These are phyloP conservation scores for Vitis hybrid DNA, from an alignment of 177 flowering plant genomes.

Conservation along the genomic window DNA sequence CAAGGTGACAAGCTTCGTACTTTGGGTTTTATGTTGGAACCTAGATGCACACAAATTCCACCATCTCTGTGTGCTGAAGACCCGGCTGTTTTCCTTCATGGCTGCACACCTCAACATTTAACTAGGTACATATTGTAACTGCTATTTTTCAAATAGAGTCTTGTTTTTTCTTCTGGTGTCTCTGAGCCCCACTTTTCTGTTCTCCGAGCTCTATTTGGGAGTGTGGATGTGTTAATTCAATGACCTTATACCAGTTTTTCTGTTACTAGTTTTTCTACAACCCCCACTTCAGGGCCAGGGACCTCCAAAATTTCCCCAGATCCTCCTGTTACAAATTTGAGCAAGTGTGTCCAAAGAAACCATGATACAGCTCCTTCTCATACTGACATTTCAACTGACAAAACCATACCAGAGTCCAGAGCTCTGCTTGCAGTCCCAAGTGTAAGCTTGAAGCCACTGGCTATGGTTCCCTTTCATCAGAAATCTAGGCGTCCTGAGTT, in stretches of 20 bases:
- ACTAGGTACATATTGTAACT: constrained; percentile 38
- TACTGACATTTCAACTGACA: constrained; percentile 39
- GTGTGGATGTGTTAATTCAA: background rate
- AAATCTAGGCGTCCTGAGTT: constrained; percentile 62
- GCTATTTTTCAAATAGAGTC: background rate
- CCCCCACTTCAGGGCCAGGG: constrained; percentile 20
- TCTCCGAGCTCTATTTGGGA: background rate
- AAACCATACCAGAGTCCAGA: constrained; percentile 47
- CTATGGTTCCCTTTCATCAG: constrained; percentile 47
- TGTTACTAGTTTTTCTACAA: constrained; percentile 37
- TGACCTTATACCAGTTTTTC: background rate
- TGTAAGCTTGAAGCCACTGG: constrained; percentile 44
- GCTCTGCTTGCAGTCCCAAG: constrained; percentile 59
- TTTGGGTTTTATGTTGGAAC: constrained; percentile 85
- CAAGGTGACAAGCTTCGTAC: constrained; percentile 51
- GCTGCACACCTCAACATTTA: constrained; percentile 37
- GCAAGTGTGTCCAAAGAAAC: constrained; percentile 57
- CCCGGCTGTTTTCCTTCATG: constrained; percentile 30
- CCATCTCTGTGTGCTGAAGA: constrained; percentile 36
- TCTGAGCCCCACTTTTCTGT: too few relatives aligned
- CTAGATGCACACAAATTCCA: constrained; percentile 43
- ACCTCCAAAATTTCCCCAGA: constrained; percentile 29
- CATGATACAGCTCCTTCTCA: constrained; percentile 66
- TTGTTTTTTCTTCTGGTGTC: too few relatives aligned
- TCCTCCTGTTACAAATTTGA: constrained; percentile 27